Evolutionary conservation across 331 rosid species (phyloP).

Genomic region (Malus hybrid): DNA sequence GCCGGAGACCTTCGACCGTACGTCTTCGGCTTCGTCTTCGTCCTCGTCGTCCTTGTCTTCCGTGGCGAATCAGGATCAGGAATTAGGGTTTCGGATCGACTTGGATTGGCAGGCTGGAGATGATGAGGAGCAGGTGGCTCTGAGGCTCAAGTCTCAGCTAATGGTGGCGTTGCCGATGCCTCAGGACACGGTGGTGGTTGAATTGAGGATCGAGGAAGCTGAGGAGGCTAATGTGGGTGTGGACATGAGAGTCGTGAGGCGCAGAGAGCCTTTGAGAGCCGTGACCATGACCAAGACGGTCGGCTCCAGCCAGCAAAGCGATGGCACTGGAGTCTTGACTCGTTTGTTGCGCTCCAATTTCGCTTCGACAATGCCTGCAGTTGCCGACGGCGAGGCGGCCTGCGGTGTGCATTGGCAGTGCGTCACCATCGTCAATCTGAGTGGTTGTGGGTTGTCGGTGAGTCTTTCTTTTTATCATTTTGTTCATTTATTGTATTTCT

Average conservation of each 20-base stretch:
- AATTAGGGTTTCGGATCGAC: conserved; percentile 73
- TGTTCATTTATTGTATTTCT: background rate
- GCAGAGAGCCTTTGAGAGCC: conserved; percentile 72
- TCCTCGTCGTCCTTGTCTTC: conserved; percentile 29
- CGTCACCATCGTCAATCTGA: conserved; percentile 56
- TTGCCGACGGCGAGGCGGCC: conserved; percentile 26
- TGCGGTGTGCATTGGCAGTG: conserved; percentile 73
- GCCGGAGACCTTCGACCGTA: conserved; percentile 44
- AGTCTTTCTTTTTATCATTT: conserved; percentile 8
- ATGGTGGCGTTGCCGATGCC: conserved; percentile 97
- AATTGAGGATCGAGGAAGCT: conserved; percentile 24
- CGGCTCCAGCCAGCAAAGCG: conserved; percentile 78
- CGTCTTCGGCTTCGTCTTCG: conserved; percentile 16
- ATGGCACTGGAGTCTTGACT: conserved; percentile 79
- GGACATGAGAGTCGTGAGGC: conserved; percentile 71
- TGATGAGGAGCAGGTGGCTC: conserved; percentile 88
- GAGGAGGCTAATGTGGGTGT: conserved; percentile 35
- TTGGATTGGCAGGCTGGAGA: conserved; percentile 92
- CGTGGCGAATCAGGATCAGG: conserved; percentile 49
- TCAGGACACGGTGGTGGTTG: conserved; percentile 76
- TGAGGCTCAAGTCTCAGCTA: conserved; percentile 91
- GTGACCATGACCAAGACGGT: conserved; percentile 61
- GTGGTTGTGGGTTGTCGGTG: conserved; percentile 76
- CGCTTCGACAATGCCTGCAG: conserved; percentile 25
- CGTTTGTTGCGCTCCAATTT: conserved; percentile 67